These are phyloP conservation scores for Fusarium penzigii DNA, from an alignment of 2,329 filamentous ascomycete genomes.

Conservation along the genomic window DNA sequence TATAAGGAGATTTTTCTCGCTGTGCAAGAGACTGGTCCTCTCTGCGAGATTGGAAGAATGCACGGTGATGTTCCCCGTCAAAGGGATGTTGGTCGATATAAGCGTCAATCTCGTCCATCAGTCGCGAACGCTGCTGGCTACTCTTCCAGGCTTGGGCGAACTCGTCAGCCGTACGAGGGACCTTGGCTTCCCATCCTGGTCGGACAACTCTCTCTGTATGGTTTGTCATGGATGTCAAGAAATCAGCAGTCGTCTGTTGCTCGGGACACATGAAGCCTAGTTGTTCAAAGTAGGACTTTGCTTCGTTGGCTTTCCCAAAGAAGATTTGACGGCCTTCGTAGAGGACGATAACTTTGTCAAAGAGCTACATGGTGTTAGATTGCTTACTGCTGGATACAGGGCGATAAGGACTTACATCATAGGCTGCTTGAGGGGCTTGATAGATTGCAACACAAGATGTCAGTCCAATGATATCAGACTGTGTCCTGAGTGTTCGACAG, in stretches of 20 bases:
- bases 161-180: conserved; percentile 39
- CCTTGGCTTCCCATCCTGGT: conserved; percentile 32
- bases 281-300: conserved; percentile 61
- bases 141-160: conserved; percentile 37
- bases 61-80: conserved; percentile 7
- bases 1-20: conserved; percentile 48
- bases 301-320: conserved; percentile 59
- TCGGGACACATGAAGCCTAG: conserved; percentile 29
- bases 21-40: conserved; percentile 35
- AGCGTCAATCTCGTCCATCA: conserved; percentile 31
- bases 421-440: conserved; percentile 61
- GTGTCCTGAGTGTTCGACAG: conserved; percentile 25
- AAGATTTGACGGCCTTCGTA: conserved; percentile 70
- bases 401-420: conserved; percentile 39
- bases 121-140: conserved; percentile 24
- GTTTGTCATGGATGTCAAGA: conserved; percentile 45
- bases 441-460: conserved; percentile 48
- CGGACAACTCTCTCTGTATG: conserved; percentile 36
- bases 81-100: conserved; percentile 29
- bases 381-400: background rate
- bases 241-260: conserved; percentile 28
- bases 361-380: conserved; percentile 48
- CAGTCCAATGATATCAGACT: conserved; percentile 29
- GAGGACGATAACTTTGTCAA: conserved; percentile 68
- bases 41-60: conserved; percentile 22